Evolutionary conservation across 2,329 filamentous ascomycete species (phyloP).

Genomic region (Passalora sequoiae): DNA sequence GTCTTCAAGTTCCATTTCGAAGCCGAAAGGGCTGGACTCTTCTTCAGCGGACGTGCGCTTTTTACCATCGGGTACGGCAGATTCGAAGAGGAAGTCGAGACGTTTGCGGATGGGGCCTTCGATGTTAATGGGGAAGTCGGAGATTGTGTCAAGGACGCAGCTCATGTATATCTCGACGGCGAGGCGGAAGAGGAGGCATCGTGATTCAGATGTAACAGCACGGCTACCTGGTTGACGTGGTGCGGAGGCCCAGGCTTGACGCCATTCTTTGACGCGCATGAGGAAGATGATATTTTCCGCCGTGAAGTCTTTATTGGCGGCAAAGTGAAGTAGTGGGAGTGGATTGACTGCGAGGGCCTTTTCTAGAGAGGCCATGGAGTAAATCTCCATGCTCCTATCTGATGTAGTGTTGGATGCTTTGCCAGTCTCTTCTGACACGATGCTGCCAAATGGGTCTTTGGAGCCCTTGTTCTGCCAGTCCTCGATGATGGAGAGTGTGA

Average conservation of each 20-base stretch:
- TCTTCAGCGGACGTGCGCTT: constrained; percentile 10
- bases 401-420: constrained; percentile 8
- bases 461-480: constrained; percentile 13
- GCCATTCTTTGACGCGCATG: constrained; percentile 49
- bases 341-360: constrained; percentile 56
- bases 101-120: constrained; percentile 52
- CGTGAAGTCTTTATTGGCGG: constrained; percentile 61
- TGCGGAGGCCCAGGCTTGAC: constrained; percentile 15
- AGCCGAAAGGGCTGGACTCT: constrained; percentile 9
- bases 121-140: constrained; percentile 64
- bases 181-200: constrained; percentile 46
- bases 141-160: constrained; percentile 56
- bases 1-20: constrained; percentile 13
- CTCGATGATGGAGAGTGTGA: constrained; percentile 33
- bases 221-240: constrained; percentile 12
- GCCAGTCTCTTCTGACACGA: constrained; percentile 1
- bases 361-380: constrained; percentile 59
- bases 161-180: constrained; percentile 59
- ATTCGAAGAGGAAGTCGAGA: constrained; percentile 53
- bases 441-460: background rate
- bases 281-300: constrained; percentile 68
- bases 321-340: constrained; percentile 58
- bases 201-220: constrained; percentile 13
- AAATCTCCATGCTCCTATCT: constrained; percentile 33
- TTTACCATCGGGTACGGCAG: constrained; percentile 14